phyloP scores from a whole-genome alignment of 2,329 filamentous ascomycete species.

The Penicillium frequentans region DNA sequence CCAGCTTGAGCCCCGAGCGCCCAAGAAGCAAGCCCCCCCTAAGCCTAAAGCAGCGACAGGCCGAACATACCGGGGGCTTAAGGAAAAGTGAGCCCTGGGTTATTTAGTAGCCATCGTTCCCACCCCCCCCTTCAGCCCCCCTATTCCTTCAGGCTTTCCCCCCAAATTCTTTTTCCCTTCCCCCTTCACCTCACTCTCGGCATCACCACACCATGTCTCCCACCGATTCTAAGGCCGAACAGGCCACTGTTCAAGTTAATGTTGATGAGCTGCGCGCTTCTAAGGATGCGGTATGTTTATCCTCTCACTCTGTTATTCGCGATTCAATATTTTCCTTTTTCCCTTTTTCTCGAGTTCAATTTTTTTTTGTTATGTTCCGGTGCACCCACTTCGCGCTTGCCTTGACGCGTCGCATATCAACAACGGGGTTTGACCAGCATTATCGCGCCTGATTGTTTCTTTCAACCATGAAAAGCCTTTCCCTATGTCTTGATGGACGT shows the following conservation, averaged over 20 bases:
- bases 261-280: conserved; percentile 77
- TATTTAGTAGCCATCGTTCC: conserved; percentile 23
- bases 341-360: conserved; percentile 1
- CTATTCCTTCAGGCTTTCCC: neutral
- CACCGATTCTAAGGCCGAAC: conserved; percentile 32
- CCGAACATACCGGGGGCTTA: conserved; percentile 9
- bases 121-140: conserved; percentile 11
- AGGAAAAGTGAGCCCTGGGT: neutral
- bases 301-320: conserved; percentile 6
- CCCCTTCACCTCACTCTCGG: conserved; percentile 33
- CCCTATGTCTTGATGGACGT: neutral
- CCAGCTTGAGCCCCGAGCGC: neutral
- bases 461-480: neutral
- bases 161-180: conserved; percentile 21
- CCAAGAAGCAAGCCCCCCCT: conserved; percentile 7
- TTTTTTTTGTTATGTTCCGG: conserved; percentile 3
- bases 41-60: conserved; percentile 26
- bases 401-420: conserved; percentile 25
- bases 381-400: conserved; percentile 6
- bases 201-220: conserved; percentile 33
- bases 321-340: conserved; percentile 4
- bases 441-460: neutral
- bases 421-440: conserved; percentile 8
- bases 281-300: conserved; percentile 72
- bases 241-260: conserved; percentile 47